Conservation (phyloP, 2,329 filamentous ascomycete genomes). For the Aspergillus sp. region DNA sequence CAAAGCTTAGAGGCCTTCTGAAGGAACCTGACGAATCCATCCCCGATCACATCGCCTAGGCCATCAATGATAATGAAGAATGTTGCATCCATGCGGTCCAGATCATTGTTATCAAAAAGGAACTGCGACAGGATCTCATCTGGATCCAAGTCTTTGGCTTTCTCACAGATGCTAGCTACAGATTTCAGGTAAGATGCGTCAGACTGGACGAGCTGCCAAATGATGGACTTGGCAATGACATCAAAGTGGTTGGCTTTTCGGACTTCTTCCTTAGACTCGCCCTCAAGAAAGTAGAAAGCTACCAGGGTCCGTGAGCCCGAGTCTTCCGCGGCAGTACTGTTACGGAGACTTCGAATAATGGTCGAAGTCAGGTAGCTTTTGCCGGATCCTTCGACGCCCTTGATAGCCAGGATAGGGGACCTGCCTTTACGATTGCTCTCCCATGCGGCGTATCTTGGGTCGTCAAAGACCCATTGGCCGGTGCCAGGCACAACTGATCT, state of each 20-base stretch:
- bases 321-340: constrained; percentile 4
- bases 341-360: constrained; percentile 9
- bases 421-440: constrained; percentile 1
- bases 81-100: constrained; percentile 13
- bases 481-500: constrained; percentile 8
- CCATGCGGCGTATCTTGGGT: constrained; percentile 9
- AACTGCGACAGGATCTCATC: constrained; percentile 7
- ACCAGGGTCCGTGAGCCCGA: constrained; percentile 7
- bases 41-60: constrained; percentile 38
- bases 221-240: constrained; percentile 11
- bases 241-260: constrained; percentile 8
- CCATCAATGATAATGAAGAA: constrained; percentile 44
- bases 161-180: constrained; percentile 10
- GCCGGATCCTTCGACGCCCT: constrained; percentile 10
- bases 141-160: constrained; percentile 9
- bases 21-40: constrained; percentile 16
- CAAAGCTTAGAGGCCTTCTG: constrained; percentile 3
- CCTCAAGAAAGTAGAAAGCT: constrained; percentile 14
- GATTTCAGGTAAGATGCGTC: constrained; percentile 13
- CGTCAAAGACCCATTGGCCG: constrained; percentile 11
- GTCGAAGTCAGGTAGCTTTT: constrained; percentile 13
- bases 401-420: constrained; percentile 8
- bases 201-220: constrained; percentile 13
- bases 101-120: constrained; percentile 9
- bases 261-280: constrained; percentile 11